phyloP scores from a whole-genome alignment of 1,139 yeast genomes.

The Yamadazyma kanchanaburiensis region DNA sequence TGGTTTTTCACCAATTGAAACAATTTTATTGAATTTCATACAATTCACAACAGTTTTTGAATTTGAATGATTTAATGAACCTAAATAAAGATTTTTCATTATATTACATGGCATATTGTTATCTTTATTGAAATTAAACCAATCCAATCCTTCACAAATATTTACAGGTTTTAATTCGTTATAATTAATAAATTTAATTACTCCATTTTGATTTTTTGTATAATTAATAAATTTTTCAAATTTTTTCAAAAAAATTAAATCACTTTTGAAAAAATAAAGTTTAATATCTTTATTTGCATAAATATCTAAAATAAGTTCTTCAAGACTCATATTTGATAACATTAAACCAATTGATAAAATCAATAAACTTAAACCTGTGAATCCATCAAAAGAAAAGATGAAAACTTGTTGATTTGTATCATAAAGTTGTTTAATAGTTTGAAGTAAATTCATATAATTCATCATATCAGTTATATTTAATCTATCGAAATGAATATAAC shows the following conservation, averaged over 20 bases:
- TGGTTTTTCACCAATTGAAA: conserved; percentile 40
- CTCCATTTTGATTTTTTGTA: conserved; percentile 4
- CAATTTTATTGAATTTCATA: conserved; percentile 21
- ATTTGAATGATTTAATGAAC: conserved; percentile 35
- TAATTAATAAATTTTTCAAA: conserved; percentile 28
- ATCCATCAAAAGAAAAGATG: conserved; percentile 38
- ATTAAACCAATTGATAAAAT: conserved; percentile 24
- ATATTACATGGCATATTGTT: conserved; percentile 38
- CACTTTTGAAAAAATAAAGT: conserved; percentile 31
- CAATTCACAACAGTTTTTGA: conserved; percentile 27
- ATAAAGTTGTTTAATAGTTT: conserved; percentile 23
- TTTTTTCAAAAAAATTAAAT: conserved; percentile 28
- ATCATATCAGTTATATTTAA: conserved; percentile 25
- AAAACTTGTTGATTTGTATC: conserved; percentile 23
- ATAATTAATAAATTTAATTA: conserved; percentile 12
- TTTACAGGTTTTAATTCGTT: conserved; percentile 6
- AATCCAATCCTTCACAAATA: conserved; percentile 18
- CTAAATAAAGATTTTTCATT: conserved; percentile 28
- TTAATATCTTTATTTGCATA: conserved; percentile 17
- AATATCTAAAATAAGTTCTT: conserved; percentile 20
- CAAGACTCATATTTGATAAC: conserved; percentile 17
- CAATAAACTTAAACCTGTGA: conserved; percentile 36
- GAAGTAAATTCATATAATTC: conserved; percentile 29
- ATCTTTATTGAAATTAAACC: conserved; percentile 32
- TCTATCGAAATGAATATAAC: conserved; percentile 19